Evolutionary conservation across 177 flowering plant species (phyloP).

Genomic region (Vitis hybrid): DNA sequence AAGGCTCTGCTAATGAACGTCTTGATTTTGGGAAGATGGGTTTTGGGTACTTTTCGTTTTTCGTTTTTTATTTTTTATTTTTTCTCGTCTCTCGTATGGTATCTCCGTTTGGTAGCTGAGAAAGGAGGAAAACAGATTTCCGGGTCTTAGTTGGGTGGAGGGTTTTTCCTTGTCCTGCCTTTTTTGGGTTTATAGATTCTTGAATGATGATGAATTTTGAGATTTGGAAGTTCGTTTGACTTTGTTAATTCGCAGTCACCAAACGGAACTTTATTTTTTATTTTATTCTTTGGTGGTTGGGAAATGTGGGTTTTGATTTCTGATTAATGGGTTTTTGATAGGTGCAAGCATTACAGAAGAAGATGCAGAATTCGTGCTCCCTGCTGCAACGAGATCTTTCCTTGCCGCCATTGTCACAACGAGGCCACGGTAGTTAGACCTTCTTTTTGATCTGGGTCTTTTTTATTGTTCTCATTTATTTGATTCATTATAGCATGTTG

Average conservation of each 20-base stretch:
- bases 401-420: conserved; percentile 95
- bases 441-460: conserved; percentile 3
- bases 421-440: conserved; percentile 59
- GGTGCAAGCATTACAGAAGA: conserved; percentile 84
- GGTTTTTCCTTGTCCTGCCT: conserved; percentile 1
- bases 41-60: conserved; percentile 53
- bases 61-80: not conserved
- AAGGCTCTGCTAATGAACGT: conserved; percentile 52
- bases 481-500: conserved; percentile 38
- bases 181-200: not conserved
- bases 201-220: too few relatives aligned
- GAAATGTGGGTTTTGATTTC: not conserved
- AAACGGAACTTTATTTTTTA: too few relatives aligned
- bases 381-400: conserved; percentile 81
- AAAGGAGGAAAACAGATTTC: not conserved
- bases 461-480: not conserved
- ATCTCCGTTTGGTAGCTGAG: not conserved
- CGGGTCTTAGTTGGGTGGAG: not conserved
- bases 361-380: conserved; percentile 93
- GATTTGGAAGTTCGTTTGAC: too few relatives aligned
- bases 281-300: too few relatives aligned
- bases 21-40: conserved; percentile 85
- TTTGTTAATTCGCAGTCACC: too few relatives aligned
- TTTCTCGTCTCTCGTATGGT: not conserved
- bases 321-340: conserved; percentile 15